A percentile compares a stretch with the other conserved stretches of the same genome.
Evolutionary conservation across 352 stramenopile genomes (phyloP).

Genomic region (Globisporangium abappressorium): DNA sequence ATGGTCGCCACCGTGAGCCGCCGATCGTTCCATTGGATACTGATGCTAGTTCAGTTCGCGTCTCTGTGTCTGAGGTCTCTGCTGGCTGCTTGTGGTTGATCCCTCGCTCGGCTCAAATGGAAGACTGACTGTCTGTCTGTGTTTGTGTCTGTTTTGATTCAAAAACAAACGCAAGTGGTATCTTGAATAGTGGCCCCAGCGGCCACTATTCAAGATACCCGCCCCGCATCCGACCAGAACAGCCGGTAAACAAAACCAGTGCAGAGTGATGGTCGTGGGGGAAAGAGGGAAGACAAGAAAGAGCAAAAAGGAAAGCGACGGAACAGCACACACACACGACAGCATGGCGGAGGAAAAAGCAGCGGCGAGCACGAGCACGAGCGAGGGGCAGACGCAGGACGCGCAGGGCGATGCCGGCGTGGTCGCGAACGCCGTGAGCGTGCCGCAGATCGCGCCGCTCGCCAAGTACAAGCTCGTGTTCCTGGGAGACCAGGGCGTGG

Average conservation of each 20-base stretch:
- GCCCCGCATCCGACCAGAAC: not conserved
- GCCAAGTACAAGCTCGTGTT: slow-evolving; percentile 96
- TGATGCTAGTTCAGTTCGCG: not conserved
- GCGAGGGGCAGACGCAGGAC: not conserved
- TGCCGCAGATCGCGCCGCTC: slow-evolving; percentile 87
- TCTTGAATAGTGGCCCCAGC: not conserved
- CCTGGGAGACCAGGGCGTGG: slow-evolving; percentile 96
- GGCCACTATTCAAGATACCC: not conserved
- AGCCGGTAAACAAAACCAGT: not conserved
- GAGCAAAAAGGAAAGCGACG: slow-evolving; percentile 6
- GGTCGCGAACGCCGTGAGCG: slow-evolving; percentile 30
- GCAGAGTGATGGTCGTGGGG: slow-evolving; percentile 5
- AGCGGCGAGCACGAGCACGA: slow-evolving; percentile 3
- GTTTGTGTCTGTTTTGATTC: slow-evolving; percentile 7
- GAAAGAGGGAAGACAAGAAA: slow-evolving; percentile 5
- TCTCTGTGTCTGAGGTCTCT: slow-evolving; percentile 1
- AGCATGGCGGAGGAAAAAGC: slow-evolving; percentile 26
- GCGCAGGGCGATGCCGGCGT: slow-evolving; percentile 18
- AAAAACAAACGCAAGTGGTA: slow-evolving; percentile 3
- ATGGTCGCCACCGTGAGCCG: not conserved
- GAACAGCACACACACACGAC: not conserved
- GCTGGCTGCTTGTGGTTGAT: slow-evolving; percentile 1
- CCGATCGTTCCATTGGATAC: slow-evolving; percentile 1
- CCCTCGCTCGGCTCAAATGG: slow-evolving; percentile 6
- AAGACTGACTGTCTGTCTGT: slow-evolving; percentile 11